Base-by-base conservation (phyloP, 2,329 filamentous ascomycete species). In the Emmonsiellopsis sp. region DNA sequence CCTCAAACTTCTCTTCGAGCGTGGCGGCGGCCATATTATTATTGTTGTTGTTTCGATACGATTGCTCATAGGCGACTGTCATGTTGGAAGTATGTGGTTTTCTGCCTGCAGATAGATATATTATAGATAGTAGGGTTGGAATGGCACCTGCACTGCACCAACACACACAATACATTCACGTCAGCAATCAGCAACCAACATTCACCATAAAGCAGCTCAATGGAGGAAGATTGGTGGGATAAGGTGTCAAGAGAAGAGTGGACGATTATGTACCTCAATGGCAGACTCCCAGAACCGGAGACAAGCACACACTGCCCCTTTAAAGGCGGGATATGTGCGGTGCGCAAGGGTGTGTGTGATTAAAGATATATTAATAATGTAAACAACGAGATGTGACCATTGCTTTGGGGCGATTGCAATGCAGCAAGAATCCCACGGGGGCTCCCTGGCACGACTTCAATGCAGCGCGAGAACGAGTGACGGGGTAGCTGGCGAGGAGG, bases 1-100 rank as follows among this genome's bases (percentile, higher is more conserved):
- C 85, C 72, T 98, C 92, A 68, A 96, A 98, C 62, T 91, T 85
- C 68, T 98, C 93, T 69, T 96, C 91, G 52, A 98, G 82, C 59
- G 67, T 65, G 32, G 44, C 45, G 56, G 77, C 71, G 21, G 70
- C 73, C 67, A 76, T 60, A 69, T 70, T 58, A 68, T 70, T 58
- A 70, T 75, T 53, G 80, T 70, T 58, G 69, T 75, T 53, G 80
- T 76, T 82, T 68, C 87, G 82, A 63, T 84, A 82, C 71, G 85
- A 80, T 64, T 83, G 74, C 65, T 92, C 88, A 70, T 84, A 84
- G 66, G 82, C 79, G 71, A 88, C 82, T 45, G 87, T 88, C 88
- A 94, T 94, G 61, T 65, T 83, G 71, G 51, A 55, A 60, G 63
- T 58, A 60, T 51, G 63, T 59, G 56, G 60, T 62, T 61, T 68